Percentiles rank a stretch among this genome's conserved stretches.
Evolutionary conservation across 1,284 basidiomycete genomes (phyloP).

Genomic region (Porphyrellus sp.): DNA sequence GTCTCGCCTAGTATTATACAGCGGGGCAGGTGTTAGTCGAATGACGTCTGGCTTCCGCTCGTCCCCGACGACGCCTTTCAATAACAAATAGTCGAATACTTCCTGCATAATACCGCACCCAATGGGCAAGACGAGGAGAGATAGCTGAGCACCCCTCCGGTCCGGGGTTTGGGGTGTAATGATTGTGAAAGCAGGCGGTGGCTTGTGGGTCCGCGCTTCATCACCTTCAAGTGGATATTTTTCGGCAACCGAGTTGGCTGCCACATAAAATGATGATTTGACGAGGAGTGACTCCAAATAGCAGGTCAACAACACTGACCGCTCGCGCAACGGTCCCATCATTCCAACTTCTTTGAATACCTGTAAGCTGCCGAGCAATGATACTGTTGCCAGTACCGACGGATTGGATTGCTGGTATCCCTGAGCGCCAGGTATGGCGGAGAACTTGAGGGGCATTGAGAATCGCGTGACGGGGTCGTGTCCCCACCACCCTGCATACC

Average conservation of each 20-base stretch:
- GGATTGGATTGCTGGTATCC: constrained; percentile 97
- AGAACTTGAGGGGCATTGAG: constrained; percentile 83
- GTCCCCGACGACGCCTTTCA: constrained; percentile 82
- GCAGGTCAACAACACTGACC: constrained; percentile 69
- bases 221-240: constrained; percentile 30
- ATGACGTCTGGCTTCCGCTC: constrained; percentile 89
- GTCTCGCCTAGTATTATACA: constrained; percentile 83
- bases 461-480: constrained; percentile 87
- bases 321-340: constrained; percentile 64
- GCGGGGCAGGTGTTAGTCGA: constrained; percentile 75
- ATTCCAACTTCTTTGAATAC: constrained; percentile 78
- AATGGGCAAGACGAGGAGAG: constrained; percentile 71
- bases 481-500: constrained; percentile 97
- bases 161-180: constrained; percentile 74
- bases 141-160: constrained; percentile 81
- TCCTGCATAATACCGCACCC: constrained; percentile 67
- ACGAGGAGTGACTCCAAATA: constrained; percentile 66
- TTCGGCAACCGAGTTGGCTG: constrained; percentile 39
- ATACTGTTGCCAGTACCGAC: constrained; percentile 73
- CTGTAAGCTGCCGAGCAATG: constrained; percentile 79
- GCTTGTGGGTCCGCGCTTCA: constrained; percentile 13
- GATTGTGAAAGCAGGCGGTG: constrained; percentile 69
- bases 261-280: constrained; percentile 61
- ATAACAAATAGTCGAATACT: constrained; percentile 60
- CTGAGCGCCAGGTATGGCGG: constrained; percentile 84